Evolutionary conservation across 2,329 filamentous ascomycete species (phyloP).

Genomic region (Aurifilum marmelostoma): DNA sequence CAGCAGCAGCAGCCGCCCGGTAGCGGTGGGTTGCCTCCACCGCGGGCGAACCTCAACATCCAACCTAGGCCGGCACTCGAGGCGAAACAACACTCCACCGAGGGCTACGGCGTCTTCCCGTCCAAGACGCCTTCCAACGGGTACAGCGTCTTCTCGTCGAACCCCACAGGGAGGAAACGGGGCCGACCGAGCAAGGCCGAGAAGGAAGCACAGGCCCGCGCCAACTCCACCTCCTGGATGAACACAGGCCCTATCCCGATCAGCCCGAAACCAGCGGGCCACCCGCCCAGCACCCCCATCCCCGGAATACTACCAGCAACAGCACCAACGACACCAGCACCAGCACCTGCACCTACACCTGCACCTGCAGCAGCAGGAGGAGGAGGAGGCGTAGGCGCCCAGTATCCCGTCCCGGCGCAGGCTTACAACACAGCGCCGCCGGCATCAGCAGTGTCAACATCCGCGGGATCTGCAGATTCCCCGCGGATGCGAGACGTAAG

Average conservation of each 20-base stretch:
- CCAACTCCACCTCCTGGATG: conserved; percentile 29
- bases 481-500: conserved; percentile 18
- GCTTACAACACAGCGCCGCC: neutral
- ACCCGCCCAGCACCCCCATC: neutral
- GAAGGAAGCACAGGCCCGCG: conserved; percentile 35
- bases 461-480: conserved; percentile 13
- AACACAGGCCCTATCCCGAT: conserved; percentile 33
- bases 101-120: conserved; percentile 24
- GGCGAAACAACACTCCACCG: conserved; percentile 28
- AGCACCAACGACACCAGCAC: neutral
- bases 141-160: conserved; percentile 27
- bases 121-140: conserved; percentile 29
- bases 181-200: conserved; percentile 42
- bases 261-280: conserved; percentile 28
- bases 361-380: neutral
- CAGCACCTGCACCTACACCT: neutral
- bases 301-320: neutral
- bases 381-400: neutral
- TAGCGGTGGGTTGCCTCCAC: conserved; percentile 19
- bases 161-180: conserved; percentile 35
- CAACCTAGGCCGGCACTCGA: conserved; percentile 39
- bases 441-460: neutral
- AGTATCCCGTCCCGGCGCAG: neutral
- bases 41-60: conserved; percentile 33
- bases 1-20: conserved; percentile 17